Percentiles rank a stretch among this genome's conserved stretches.
Evolutionary conservation across 768 basidiomycete genomes (phyloP).

Genomic region (Boletus insuetus): DNA sequence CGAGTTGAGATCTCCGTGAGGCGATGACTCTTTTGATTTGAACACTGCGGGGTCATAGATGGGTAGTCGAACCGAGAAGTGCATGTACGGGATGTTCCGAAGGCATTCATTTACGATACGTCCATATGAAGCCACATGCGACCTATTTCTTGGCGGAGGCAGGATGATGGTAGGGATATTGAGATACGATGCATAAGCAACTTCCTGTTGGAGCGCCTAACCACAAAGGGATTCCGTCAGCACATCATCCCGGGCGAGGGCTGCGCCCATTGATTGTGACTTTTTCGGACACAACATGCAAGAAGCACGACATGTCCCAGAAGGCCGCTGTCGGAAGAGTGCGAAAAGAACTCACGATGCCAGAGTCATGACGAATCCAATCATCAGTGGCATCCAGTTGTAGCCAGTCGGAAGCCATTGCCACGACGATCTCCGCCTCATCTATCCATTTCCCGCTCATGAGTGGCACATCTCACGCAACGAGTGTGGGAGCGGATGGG

Average conservation of each 20-base stretch:
- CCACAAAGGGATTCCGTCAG: conserved; percentile 14
- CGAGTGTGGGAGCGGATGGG: conserved; percentile 12
- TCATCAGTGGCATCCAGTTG: conserved; percentile 91
- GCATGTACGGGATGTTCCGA: conserved; percentile 64
- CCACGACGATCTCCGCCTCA: conserved; percentile 70
- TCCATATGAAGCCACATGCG: conserved; percentile 88
- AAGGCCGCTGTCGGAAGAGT: conserved; percentile 6
- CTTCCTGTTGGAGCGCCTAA: conserved; percentile 90
- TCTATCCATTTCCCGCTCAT: conserved; percentile 42
- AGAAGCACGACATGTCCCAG: conserved; percentile 8
- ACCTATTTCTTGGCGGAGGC: conserved; percentile 82
- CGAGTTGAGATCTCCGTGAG: conserved; percentile 27
- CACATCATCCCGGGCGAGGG: not conserved
- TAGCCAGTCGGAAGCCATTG: conserved; percentile 89
- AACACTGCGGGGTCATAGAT: conserved; percentile 74
- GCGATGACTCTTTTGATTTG: conserved; percentile 35
- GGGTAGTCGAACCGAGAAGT: conserved; percentile 79
- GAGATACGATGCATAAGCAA: conserved; percentile 90
- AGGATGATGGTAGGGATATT: conserved; percentile 82
- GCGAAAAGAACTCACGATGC: conserved; percentile 63
- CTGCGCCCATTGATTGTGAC: conserved; percentile 20
- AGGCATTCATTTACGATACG: conserved; percentile 83
- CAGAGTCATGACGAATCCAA: conserved; percentile 93
- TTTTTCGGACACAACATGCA: conserved; percentile 15
- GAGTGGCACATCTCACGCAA: conserved; percentile 13